Evolutionary conservation across 2,329 filamentous ascomycete species (phyloP), one percentile per base, ranked within the genome.

Genomic region (Lasiodiplodia sp.): DNA sequence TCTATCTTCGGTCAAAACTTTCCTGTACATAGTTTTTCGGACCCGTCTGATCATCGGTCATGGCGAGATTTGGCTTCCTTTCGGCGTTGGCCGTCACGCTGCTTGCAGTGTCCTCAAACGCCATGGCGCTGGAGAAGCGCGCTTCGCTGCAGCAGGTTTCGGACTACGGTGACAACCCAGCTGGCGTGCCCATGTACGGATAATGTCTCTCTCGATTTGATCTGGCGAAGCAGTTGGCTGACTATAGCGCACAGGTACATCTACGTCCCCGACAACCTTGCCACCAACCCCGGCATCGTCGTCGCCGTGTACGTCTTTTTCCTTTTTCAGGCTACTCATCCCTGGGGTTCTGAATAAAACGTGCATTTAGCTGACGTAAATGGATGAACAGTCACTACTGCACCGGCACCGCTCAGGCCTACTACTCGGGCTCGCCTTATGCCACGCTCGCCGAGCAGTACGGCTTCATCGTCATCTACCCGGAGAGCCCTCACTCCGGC

Each of bases 391-490:
- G 85, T 44, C 84, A 88, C 79, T 88, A 84, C 81, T 90, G 88
- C 78, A 81, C 83, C 58, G 87, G 87, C 31, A 83, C 83, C 2
- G 87, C 84, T 2, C 75, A 80, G 44, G 82, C 82, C 2, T 85
- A 83, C 72, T 87, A 84, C 76, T 75, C 74, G 4, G 81, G 80
- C 38, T 86, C 84, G 6, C 84, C 85, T 14, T 90, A 87, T 75
- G 84, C 85, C 23, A 79, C 80, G 1, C 79, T 87, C 12, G 85
- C 87, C 6, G 84, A 85, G 69, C 73, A 80, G 56, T 81, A 87
- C 66, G 87, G 86, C 49, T 89, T 86, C 77, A 87, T 90, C 67
- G 82, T 86, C 70, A 86, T 90, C 73, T 90, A 87, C 76, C 86
- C 87, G 1, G 80, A 83, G 71, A 84, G 83, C 2, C 85, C 85